Conservation (phyloP, 2,329 filamentous ascomycete species). For the Sordariomycetes sp. region DNA sequence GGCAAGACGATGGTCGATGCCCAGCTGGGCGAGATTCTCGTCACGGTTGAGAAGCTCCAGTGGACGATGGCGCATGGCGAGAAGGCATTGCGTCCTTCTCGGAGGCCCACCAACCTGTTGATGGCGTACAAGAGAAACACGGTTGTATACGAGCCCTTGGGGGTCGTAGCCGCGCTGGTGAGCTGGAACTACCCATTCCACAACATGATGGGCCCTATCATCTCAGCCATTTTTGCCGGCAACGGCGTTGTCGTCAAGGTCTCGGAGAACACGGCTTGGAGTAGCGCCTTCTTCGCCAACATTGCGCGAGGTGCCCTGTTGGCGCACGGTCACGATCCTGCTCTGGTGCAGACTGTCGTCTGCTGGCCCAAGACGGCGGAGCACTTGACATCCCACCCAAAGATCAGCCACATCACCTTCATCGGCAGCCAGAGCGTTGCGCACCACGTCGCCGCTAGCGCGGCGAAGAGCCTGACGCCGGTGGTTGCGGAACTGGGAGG, state of each 20-base stretch:
- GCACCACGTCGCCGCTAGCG: conserved; percentile 77
- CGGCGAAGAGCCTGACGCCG: conserved; percentile 78
- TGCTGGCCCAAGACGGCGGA: conserved; percentile 82
- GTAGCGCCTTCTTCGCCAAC: conserved; percentile 68
- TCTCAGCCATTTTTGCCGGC: conserved; percentile 82
- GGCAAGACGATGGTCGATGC: conserved; percentile 97
- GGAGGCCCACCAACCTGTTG: conserved; percentile 77
- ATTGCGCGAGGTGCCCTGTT: conserved; percentile 72
- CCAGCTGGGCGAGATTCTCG: conserved; percentile 85
- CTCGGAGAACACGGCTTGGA: conserved; percentile 95
- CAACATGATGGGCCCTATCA: conserved; percentile 85
- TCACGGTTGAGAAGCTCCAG: conserved; percentile 85
- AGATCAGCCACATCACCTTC: conserved; percentile 78
- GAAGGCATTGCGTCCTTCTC: conserved; percentile 61
- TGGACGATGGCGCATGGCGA: conserved; percentile 94
- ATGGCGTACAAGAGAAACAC: conserved; percentile 95
- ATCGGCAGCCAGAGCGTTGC: conserved; percentile 86
- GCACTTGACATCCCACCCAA: conserved; percentile 75
- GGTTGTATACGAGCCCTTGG: conserved; percentile 84
- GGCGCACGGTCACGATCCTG: conserved; percentile 73
- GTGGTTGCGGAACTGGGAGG: conserved; percentile 88
- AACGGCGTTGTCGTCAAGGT: conserved; percentile 91
- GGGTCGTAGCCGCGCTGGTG: conserved; percentile 85
- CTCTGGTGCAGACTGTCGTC: conserved; percentile 74
- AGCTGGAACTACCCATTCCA: conserved; percentile 98